phyloP scores from a whole-genome alignment of 805 yeast genomes.

The Metschnikowia colocasiae region DNA sequence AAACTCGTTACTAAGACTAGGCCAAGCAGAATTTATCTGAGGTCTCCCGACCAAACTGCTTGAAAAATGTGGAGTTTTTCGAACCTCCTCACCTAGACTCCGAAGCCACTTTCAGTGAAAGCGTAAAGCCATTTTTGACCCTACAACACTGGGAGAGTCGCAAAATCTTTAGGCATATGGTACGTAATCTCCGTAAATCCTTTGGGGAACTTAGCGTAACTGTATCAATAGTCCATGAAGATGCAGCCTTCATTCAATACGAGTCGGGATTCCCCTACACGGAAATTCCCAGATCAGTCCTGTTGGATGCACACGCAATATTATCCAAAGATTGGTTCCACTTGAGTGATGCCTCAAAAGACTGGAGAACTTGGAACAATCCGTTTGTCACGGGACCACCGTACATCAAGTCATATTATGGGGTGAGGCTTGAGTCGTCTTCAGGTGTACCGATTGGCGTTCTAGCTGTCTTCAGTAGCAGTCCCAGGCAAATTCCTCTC shows the following conservation, averaged over 20 bases:
- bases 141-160: slow-evolving; percentile 50
- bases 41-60: slow-evolving; percentile 54
- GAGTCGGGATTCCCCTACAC: slow-evolving; percentile 45
- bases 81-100: slow-evolving; percentile 57
- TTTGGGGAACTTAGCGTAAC: slow-evolving; percentile 52
- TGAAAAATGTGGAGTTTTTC: slow-evolving; percentile 43
- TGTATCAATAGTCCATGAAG: slow-evolving; percentile 53
- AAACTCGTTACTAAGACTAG: slow-evolving; percentile 22
- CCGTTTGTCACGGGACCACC: slow-evolving; percentile 67
- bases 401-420: slow-evolving; percentile 57
- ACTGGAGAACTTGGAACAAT: slow-evolving; percentile 64
- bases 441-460: slow-evolving; percentile 51
- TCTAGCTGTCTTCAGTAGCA: slow-evolving; percentile 54
- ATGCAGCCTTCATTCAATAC: slow-evolving; percentile 47
- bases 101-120: slow-evolving; percentile 44
- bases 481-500: slow-evolving; percentile 38
- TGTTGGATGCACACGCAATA: slow-evolving; percentile 68
- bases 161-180: slow-evolving; percentile 35
- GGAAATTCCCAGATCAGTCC: slow-evolving; percentile 52
- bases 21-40: slow-evolving; percentile 55
- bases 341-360: slow-evolving; percentile 56
- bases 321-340: slow-evolving; percentile 54
- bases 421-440: slow-evolving; percentile 50
- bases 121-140: slow-evolving; percentile 38
- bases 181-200: slow-evolving; percentile 36